Base-by-base conservation (phyloP, 192 early-diverging fungal genomes). In the Entomortierella lignicola region DNA sequence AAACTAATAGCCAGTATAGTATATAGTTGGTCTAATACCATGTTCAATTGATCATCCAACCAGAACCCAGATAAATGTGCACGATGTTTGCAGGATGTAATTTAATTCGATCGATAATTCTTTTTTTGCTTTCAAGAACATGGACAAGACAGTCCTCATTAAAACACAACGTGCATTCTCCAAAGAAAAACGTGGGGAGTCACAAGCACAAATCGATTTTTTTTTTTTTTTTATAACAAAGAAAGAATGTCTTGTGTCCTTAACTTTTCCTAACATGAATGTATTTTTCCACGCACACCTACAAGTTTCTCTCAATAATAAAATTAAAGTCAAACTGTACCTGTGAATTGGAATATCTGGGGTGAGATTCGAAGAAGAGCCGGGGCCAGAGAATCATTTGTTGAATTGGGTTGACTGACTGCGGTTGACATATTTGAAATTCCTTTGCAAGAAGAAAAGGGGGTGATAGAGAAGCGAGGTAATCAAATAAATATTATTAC, bases 331-430 rank as follows among this genome's bases (percentile, higher is more conserved):
- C 34, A 37, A 7, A 37, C 4, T 54, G 20, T 77, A 77, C 73
- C 73, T 77, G 73, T 69, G 41, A 77, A 77, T 26, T 77, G 73
- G 48, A 77, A 77, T 26, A 53, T 77, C 37, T 77, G 73, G 6
- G 73, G 73, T 15, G 73, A 77, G 52, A 77, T 77, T 23, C 73
- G 73, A 21, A 77, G 73, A n/a, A 77, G 29, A 4, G 63, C 52
- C 8, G 73, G 39, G n/a, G 60, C 54, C 25, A 50, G 66, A 26
- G 6, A 1, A 21, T 31, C 42, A 25, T 15, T 26, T 27, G 53
- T 55, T 23, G 63, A 66, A 2, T 26, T 21, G 27, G 47, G 2
- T 8, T 31, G 58, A 23, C 41, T 60, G 4, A 20, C n/a, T 3
- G 42, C 8, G 8, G 41, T 20, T 42, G 37, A 26, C 58, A 60